These are phyloP conservation scores for Talaromyces pinophilus DNA, from an alignment of 2,329 filamentous ascomycete species.

Conservation along the genomic window DNA sequence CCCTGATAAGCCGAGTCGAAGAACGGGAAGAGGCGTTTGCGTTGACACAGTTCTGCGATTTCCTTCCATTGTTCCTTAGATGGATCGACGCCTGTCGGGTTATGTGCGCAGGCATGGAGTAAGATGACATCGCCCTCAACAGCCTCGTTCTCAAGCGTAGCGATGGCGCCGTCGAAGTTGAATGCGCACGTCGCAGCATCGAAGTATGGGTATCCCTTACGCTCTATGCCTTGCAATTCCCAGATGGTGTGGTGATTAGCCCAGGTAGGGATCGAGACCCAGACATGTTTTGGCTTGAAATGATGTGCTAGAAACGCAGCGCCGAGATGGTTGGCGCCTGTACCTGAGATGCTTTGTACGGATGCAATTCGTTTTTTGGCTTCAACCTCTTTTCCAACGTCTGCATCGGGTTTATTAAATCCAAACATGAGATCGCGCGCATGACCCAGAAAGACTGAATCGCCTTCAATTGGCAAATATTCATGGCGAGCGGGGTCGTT, in stretches of 20 bases:
- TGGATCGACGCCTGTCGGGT: constrained; percentile 94
- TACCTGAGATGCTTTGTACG: constrained; percentile 92
- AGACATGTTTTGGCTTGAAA: constrained; percentile 72
- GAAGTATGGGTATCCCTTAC: constrained; percentile 90
- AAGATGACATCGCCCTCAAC: constrained; percentile 80
- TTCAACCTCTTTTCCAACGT: constrained; percentile 28
- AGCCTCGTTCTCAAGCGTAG: constrained; percentile 81
- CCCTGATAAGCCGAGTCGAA: constrained; percentile 98
- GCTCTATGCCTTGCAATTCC: constrained; percentile 68
- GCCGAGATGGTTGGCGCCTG: constrained; percentile 88
- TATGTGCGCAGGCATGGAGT: constrained; percentile 93
- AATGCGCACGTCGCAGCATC: constrained; percentile 58
- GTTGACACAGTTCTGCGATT: constrained; percentile 73
- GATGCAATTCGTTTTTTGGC: constrained; percentile 60
- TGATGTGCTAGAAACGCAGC: constrained; percentile 88
- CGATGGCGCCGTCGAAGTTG: constrained; percentile 63
- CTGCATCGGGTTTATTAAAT: constrained; percentile 55
- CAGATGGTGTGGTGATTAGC: constrained; percentile 98
- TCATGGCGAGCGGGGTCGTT: constrained; percentile 93
- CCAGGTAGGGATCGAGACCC: constrained; percentile 95
- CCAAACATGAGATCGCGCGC: constrained; percentile 81
- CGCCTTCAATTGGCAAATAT: constrained; percentile 91
- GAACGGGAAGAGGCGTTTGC: constrained; percentile 90
- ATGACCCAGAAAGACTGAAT: constrained; percentile 77
- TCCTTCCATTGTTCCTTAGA: constrained; percentile 90